A percentile compares a stretch with the other conserved stretches of the same genome.
These are phyloP conservation scores for Umbelopsis sp. DNA, from an alignment of 192 early-diverging fungal genomes.

Conservation along the genomic window DNA sequence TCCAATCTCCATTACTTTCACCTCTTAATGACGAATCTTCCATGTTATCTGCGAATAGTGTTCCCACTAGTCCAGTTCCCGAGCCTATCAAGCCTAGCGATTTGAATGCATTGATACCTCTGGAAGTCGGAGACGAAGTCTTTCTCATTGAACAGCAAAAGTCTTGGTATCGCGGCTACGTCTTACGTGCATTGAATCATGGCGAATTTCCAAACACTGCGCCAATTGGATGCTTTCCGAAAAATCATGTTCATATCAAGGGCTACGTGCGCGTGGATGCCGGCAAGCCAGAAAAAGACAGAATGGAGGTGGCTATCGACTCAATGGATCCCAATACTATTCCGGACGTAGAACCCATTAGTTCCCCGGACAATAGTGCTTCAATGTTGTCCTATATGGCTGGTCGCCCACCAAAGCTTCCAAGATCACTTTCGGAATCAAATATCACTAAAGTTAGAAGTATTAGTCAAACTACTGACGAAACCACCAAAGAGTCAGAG, in stretches of 20 bases:
- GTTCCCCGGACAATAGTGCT: background rate
- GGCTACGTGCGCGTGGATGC: slow-evolving; percentile 41
- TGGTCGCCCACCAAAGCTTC: background rate
- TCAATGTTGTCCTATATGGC: background rate
- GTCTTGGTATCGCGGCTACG: slow-evolving; percentile 66
- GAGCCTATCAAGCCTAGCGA: slow-evolving; percentile 3
- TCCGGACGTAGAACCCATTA: background rate
- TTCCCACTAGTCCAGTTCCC: background rate
- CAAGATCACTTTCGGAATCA: slow-evolving; percentile 2
- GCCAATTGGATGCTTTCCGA: slow-evolving; percentile 54
- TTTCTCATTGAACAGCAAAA: slow-evolving; percentile 58
- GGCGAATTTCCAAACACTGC: slow-evolving; percentile 40
- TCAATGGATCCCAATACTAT: background rate
- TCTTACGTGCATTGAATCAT: slow-evolving; percentile 45
- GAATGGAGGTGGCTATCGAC: background rate
- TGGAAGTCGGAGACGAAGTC: slow-evolving; percentile 60
- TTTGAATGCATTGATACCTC: slow-evolving; percentile 20
- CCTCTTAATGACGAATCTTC: background rate
- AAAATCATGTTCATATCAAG: slow-evolving; percentile 54
- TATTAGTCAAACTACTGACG: background rate
- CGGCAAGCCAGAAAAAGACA: slow-evolving; percentile 5
- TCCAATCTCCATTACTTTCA: slow-evolving; percentile 9
- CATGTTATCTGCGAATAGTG: background rate
- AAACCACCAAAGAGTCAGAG: background rate
- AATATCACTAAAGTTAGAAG: no score